A percentile compares a stretch with the other conserved stretches of the same genome.
Evolutionary conservation across 208 protist genomes (phyloP).

Genomic region (Crithidia acanthocephali): DNA sequence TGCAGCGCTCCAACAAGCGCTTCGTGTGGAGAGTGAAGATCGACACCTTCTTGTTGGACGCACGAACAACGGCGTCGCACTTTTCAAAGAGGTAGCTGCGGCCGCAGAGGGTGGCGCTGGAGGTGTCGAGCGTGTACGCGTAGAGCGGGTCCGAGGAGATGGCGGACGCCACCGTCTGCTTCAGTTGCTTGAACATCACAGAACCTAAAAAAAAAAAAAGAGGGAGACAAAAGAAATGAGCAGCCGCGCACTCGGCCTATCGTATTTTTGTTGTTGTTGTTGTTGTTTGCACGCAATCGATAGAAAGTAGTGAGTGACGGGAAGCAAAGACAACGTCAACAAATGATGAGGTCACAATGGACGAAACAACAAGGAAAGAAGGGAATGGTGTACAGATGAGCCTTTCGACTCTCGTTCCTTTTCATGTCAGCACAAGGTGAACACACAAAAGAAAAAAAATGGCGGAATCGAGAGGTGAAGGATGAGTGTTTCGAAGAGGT

Average conservation of each 20-base stretch:
- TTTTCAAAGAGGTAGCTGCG: conserved; percentile 45
- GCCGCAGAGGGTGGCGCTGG: conserved; percentile 31
- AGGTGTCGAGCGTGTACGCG: conserved; percentile 37
- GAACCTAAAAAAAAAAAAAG: conserved; percentile 4
- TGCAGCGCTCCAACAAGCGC: conserved; percentile 36
- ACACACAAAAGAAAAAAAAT: background rate
- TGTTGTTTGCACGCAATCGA: too few species aligned
- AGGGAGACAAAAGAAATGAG: background rate
- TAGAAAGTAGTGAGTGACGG: too few species aligned
- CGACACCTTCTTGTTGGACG: conserved; percentile 44
- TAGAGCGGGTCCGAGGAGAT: conserved; percentile 41
- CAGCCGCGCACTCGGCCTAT: too few species aligned
- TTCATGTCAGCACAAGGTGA: background rate
- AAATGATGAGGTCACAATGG: too few species aligned
- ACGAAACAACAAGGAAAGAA: conserved; percentile 17
- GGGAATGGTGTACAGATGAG: background rate
- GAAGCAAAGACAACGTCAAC: too few species aligned
- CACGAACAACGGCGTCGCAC: conserved; percentile 43
- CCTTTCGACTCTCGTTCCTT: background rate
- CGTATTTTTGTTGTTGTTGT: too few species aligned
- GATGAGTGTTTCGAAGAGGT: too few species aligned
- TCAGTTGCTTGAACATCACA: conserved; percentile 52
- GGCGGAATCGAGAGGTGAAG: background rate
- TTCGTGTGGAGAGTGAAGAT: conserved; percentile 48
- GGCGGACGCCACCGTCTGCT: conserved; percentile 37